Base-by-base conservation (phyloP, 2,329 filamentous ascomycete genomes). In the Dactylellina parvicollis region DNA sequence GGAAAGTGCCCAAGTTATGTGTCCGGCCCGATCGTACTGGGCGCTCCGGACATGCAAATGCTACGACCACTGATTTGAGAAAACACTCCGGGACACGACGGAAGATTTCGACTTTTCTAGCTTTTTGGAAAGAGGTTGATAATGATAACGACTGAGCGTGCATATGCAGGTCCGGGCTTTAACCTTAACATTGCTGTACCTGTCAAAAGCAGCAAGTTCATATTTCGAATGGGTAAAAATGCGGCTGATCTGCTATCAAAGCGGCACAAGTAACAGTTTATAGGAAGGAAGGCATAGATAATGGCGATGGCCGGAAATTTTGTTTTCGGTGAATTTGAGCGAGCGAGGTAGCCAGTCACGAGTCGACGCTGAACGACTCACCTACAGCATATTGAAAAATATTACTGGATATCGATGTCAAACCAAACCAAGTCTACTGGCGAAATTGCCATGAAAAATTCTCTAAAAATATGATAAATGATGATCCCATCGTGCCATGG, bases 1-100 rank as follows among this genome's bases (percentile, higher is more conserved):
- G 67, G 67, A 72, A 62, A 50, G 65, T 61, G 47, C 24, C 34
- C 7, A 38, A 26, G 36, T 24, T 34, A 38, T 61, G n/a, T 61
- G 44, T 69, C 57, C 64, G 62, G 52, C 34, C 59, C 46, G 26
- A 12, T 52, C 36, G 42, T 34, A 54, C 10, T 46, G 16, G 36
- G 34, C n/a, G 32, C 16, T 64, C 34, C 22, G 20, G 26, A 34
- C 14, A 42, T 56, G 18, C 16, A 36, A 26, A 28, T 28, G 16
- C 18, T 42, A 5, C 12, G 12, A 24, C 18, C 32, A 30, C 16
- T 42, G 12, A 49, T 61, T 50, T 28, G 44, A 16, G 26, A n/a
- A 36, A 61, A 61, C n/a, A 26, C 44, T n/a, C 57, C 42, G 42
- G 3, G 24, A 18, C 18, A 26, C 26, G 12, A 24, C 57, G 57